Evolutionary conservation across 2,329 filamentous ascomycete species (phyloP).

Genomic region (Aspergillus uvarum): DNA sequence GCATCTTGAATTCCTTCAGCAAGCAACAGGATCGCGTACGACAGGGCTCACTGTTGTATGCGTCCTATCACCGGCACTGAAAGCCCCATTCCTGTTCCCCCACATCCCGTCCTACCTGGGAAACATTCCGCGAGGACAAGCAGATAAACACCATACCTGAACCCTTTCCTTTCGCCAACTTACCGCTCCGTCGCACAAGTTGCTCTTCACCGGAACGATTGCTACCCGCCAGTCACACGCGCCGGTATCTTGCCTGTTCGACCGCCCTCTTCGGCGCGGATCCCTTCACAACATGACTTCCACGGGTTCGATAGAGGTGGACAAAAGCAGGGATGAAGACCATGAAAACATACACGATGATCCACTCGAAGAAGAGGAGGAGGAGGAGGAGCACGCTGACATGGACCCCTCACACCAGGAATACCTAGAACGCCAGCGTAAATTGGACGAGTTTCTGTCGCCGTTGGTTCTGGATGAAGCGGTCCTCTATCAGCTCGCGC

Average conservation of each 20-base stretch:
- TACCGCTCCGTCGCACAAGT: constrained; percentile 6
- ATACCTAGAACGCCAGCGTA: constrained; percentile 33
- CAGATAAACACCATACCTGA: constrained; percentile 14
- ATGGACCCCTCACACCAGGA: constrained; percentile 31
- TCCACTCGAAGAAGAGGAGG: constrained; percentile 34
- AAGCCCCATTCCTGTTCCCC: constrained; percentile 11
- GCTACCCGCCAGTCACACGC: constrained; percentile 13
- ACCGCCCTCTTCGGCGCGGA: background rate
- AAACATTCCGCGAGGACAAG: constrained; percentile 13
- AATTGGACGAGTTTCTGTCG: constrained; percentile 42
- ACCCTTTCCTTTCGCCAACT: constrained; percentile 1
- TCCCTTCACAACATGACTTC: constrained; percentile 25
- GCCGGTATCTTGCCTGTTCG: constrained; percentile 4
- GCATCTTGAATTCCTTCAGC: constrained; percentile 3
- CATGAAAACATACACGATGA: constrained; percentile 31
- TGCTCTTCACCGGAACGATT: constrained; percentile 1
- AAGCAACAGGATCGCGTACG: background rate
- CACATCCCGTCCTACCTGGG: constrained; percentile 7
- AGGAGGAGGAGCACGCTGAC: constrained; percentile 38
- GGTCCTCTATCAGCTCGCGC: constrained; percentile 46
- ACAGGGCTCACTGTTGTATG: constrained; percentile 4
- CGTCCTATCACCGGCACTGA: constrained; percentile 12
- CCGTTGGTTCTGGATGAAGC: constrained; percentile 44
- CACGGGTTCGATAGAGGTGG: constrained; percentile 23
- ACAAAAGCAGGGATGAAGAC: constrained; percentile 30